Evolutionary conservation across 495 filamentous ascomycete genomes (phyloP).

Genomic region (Penicillium canariense): DNA sequence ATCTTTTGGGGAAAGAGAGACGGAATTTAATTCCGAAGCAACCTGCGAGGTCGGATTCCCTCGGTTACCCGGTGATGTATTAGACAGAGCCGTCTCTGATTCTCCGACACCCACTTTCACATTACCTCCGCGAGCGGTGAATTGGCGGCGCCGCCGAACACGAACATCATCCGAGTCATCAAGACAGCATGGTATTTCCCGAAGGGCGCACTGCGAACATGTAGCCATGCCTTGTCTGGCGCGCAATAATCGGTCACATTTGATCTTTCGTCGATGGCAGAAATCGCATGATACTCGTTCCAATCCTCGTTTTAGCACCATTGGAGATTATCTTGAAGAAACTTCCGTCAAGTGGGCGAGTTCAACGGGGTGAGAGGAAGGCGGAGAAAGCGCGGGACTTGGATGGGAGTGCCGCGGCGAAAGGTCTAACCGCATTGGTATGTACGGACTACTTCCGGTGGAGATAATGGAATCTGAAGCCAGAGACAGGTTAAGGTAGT

Average conservation of each 20-base stretch:
- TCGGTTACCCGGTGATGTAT: background rate
- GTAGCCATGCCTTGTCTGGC: conserved; percentile 1
- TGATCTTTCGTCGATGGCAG: conserved; percentile 9
- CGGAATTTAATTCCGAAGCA: too few species aligned
- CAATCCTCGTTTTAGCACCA: conserved; percentile 7
- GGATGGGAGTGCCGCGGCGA: background rate
- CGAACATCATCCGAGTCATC: background rate
- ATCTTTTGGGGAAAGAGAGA: too few species aligned
- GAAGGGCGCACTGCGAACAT: conserved; percentile 5
- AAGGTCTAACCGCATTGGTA: background rate
- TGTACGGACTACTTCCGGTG: background rate
- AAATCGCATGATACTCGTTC: conserved; percentile 8
- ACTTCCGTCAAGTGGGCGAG: too few species aligned
- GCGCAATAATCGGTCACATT: conserved; percentile 6
- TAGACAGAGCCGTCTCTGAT: background rate
- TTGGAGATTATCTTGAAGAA: background rate
- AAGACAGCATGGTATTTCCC: background rate
- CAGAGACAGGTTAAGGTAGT: too few species aligned
- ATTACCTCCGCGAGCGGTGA: background rate
- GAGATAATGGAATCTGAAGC: too few species aligned
- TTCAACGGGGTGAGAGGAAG: too few species aligned
- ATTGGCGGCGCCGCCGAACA: background rate
- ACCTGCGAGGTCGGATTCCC: too few species aligned
- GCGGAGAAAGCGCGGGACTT: background rate
- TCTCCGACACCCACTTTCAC: background rate